Base-by-base conservation (phyloP, 2,329 filamentous ascomycete genomes). In the Diplocarpon rosae region DNA sequence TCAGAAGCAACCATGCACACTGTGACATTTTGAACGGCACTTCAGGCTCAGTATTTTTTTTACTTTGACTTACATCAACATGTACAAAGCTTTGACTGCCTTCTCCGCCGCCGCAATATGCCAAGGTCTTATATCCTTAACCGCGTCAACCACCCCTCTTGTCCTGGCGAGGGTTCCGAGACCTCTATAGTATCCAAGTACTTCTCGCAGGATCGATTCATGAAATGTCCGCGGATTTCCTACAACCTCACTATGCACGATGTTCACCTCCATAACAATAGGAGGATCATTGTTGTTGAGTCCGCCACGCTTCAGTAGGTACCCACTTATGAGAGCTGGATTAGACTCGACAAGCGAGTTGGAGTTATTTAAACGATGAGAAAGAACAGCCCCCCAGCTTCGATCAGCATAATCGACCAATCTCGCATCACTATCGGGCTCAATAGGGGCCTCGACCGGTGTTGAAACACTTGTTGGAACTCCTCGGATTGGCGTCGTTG, bases 371-470 rank as follows among this genome's bases (percentile, higher is more conserved):
- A 82, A 67, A 12, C 78, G 71, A 58, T 86, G 81, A 1, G 76
- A 72, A 34, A 85, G 71, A 13, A 92, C 68, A 5, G 84, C 74
- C 15, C 80, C 84, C 80, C 83, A 90, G 0, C 76, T 83, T 51
- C 85, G 82, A 55, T 92, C 85, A 1, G 78, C 79, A 1, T 76
- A 64, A 57, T 92, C 85, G 14, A 85, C 66, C 10, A 93, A 72
- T 15, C 81, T 75, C 1, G 81, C 76, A 46, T 89, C 83, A 1
- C 70, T 69, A 46, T 83, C 78, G 37, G 72, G 65, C 54, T 78
- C 71, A 13, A 62, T 59, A 2, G 71, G 69, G 1, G 72, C 65
- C 20, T 66, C 55, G 14, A 58, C 45, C 24, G 52, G 57, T 51
- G 37, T 66, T 56, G 27, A 67, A n/a, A n/a, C n/a, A 65, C 52